Conservation (phyloP, 345 rosid species). For the Excoecaria agallocha region DNA sequence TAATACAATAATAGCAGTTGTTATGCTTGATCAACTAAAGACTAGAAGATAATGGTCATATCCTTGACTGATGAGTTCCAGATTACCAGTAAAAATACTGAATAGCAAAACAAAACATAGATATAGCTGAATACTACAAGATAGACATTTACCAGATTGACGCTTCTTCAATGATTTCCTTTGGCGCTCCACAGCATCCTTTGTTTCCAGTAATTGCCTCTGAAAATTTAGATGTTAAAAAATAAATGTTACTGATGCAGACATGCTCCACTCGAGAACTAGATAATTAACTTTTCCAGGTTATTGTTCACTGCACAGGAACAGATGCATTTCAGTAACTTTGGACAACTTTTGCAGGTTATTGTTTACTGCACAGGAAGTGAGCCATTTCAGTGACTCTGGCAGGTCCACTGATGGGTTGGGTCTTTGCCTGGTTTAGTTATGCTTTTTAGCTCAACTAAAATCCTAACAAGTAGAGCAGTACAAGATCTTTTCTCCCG, state of each 20-base stretch:
- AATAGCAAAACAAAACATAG: background rate
- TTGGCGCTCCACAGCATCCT: slow-evolving; percentile 93
- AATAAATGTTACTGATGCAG: background rate
- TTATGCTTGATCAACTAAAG: slow-evolving; percentile 5
- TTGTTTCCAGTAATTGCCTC: slow-evolving; percentile 86
- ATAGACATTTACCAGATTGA: slow-evolving; percentile 53
- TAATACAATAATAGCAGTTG: background rate
- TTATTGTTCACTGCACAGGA: background rate
- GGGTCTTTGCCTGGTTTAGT: background rate
- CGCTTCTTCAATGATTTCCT: slow-evolving; percentile 90
- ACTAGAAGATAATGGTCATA: background rate
- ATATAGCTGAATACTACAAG: background rate
- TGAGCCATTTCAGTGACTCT: no score
- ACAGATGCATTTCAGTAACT: background rate
- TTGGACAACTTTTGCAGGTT: no score
- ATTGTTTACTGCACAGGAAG: no score
- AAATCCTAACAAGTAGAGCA: background rate
- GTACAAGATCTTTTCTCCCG: background rate
- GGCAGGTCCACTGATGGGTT: background rate
- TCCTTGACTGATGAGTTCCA: background rate
- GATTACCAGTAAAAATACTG: background rate
- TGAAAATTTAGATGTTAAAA: slow-evolving; percentile 20
- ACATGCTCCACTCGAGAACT: background rate
- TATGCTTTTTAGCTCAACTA: background rate
- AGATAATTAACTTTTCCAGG: background rate